phyloP scores from a whole-genome alignment of 768 basidiomycete species.

The Chalciporus sphaerocephalus region DNA sequence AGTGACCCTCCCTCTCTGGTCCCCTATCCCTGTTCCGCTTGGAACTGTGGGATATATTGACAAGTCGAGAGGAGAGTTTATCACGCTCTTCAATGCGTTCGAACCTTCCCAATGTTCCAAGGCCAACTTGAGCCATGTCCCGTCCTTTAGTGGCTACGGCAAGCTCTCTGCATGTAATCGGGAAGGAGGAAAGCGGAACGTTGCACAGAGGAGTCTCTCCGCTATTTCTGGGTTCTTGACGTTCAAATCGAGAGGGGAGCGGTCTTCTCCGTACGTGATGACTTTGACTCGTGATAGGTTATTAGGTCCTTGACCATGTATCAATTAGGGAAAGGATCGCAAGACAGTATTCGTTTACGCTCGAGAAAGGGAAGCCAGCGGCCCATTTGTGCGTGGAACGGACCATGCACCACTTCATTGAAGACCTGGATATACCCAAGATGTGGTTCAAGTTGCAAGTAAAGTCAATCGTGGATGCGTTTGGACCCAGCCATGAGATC shows the following conservation, averaged over 20 bases:
- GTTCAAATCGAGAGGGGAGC: conserved; percentile 37
- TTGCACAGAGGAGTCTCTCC: conserved; percentile 54
- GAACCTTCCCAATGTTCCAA: conserved; percentile 45
- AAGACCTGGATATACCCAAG: conserved; percentile 57
- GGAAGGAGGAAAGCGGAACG: conserved; percentile 51
- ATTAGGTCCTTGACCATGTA: not conserved
- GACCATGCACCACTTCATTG: conserved; percentile 64
- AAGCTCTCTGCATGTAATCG: conserved; percentile 41
- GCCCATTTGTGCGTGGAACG: conserved; percentile 69
- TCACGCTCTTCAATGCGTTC: conserved; percentile 69
- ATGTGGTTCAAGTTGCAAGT: conserved; percentile 73
- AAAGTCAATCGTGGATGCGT: conserved; percentile 56
- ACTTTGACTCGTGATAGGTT: not conserved
- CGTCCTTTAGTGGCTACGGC: conserved; percentile 64
- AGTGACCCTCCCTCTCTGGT: conserved; percentile 72
- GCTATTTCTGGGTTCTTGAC: conserved; percentile 47
- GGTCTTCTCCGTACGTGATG: conserved; percentile 38
- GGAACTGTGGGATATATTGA: conserved; percentile 75
- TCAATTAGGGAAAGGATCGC: conserved; percentile 40
- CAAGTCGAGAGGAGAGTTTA: conserved; percentile 63
- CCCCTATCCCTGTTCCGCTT: conserved; percentile 53
- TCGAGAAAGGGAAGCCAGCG: conserved; percentile 60
- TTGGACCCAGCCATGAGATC: conserved; percentile 42
- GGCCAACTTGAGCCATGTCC: conserved; percentile 42
- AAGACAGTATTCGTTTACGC: conserved; percentile 54